A percentile compares a stretch with the other conserved stretches of the same genome.
These are phyloP conservation scores for Geranium brycei DNA, from an alignment of 345 rosid species.

Conservation along the genomic window DNA sequence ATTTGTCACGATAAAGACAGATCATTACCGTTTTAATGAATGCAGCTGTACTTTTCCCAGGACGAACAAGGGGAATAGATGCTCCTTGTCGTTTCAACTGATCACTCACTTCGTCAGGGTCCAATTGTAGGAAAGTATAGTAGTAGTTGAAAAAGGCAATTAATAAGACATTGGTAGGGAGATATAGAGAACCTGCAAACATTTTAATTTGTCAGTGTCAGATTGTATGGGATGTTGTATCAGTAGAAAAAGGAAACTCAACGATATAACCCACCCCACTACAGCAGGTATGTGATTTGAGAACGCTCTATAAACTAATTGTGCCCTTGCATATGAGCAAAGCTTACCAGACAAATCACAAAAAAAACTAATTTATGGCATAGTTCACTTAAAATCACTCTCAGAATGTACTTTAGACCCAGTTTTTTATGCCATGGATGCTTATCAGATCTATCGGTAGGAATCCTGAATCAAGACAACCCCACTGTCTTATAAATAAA, in stretches of 20 bases:
- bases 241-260: background rate
- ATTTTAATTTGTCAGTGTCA: background rate
- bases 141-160: conserved; percentile 98
- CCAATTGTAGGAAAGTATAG: conserved; percentile 93
- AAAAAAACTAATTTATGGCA: no score
- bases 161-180: conserved; percentile 77
- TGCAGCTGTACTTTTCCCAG: conserved; percentile 87
- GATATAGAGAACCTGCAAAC: conserved; percentile 73
- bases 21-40: conserved; percentile 61
- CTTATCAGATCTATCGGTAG: no score
- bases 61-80: conserved; percentile 83
- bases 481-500: background rate
- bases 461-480: background rate
- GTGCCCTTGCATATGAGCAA: no score
- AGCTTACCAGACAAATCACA: no score
- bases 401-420: no score
- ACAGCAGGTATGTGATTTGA: no score
- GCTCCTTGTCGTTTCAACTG: conserved; percentile 97
- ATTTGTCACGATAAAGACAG: background rate
- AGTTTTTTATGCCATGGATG: background rate
- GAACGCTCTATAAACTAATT: no score
- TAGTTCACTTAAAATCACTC: no score
- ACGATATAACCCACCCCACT: no score
- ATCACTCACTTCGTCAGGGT: conserved; percentile 96
- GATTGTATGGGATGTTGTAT: no score